phyloP scores from a whole-genome alignment of 163 green algal genomes.

The Coccomyxa subellipsoidea region DNA sequence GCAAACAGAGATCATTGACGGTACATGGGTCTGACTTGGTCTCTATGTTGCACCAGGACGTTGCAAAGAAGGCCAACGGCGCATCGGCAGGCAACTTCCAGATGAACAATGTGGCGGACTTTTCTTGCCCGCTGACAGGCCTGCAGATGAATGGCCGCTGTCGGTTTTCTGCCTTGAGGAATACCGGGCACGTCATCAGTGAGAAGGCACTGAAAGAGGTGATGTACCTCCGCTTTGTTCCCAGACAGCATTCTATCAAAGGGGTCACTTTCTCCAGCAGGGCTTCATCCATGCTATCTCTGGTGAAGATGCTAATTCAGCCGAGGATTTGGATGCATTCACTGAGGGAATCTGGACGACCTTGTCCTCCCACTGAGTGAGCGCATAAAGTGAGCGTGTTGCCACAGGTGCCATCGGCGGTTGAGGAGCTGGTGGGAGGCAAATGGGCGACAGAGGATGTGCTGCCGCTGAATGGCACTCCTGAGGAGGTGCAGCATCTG shows the following conservation, averaged over 20 bases:
- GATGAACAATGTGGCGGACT: constrained; percentile 50
- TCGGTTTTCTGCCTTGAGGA: constrained; percentile 65
- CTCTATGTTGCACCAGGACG: not conserved
- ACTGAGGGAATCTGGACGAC: no score
- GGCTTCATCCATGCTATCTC: no score
- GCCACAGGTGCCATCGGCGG: constrained; percentile 45
- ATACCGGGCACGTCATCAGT: constrained; percentile 73
- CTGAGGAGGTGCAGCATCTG: constrained; percentile 54
- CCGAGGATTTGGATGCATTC: no score
- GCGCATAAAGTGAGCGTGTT: not conserved
- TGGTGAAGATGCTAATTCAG: no score
- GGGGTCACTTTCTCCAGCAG: no score
- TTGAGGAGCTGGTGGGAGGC: constrained; percentile 72
- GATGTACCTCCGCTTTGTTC: no score
- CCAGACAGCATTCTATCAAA: no score
- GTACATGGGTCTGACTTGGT: no score
- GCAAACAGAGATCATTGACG: no score
- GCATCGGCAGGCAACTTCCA: constrained; percentile 11
- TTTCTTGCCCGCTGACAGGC: constrained; percentile 86
- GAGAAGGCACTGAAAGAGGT: constrained; percentile 88
- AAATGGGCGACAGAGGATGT: constrained; percentile 46
- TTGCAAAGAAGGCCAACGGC: not conserved
- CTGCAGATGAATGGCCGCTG: constrained; percentile 79
- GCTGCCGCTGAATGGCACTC: constrained; percentile 73
- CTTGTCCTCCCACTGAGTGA: not conserved